Conservation (phyloP, 1,284 basidiomycete genomes). For the Melampsora larici-populina region DNA sequence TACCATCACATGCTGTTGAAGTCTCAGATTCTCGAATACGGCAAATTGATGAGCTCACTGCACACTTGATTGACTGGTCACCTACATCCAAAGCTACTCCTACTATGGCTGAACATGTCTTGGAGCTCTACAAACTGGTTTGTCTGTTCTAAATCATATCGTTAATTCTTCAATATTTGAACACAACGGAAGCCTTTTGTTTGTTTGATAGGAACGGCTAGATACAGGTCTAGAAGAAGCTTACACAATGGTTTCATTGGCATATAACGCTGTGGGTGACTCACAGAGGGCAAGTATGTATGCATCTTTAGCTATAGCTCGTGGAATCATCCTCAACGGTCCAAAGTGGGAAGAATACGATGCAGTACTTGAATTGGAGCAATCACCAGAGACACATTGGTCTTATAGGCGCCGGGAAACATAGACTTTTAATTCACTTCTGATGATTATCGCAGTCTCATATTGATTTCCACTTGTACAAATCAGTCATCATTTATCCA, state of each 20-base stretch:
- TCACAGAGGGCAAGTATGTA: neutral
- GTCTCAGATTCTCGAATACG: neutral
- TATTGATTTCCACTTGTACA: neutral
- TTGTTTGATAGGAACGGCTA: neutral
- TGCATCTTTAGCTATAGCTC: neutral
- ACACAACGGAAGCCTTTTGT: neutral
- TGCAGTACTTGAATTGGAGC: neutral
- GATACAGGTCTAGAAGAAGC: neutral
- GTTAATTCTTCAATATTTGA: neutral
- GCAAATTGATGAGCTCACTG: neutral
- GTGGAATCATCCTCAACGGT: neutral
- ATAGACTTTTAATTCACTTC: neutral
- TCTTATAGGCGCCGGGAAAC: too few relatives aligned
- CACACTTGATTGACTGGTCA: neutral
- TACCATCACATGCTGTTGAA: neutral
- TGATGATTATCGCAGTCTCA: neutral
- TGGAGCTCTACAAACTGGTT: neutral
- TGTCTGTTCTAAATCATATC: neutral
- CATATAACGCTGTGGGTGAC: neutral
- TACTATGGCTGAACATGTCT: neutral
- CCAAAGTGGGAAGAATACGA: neutral
- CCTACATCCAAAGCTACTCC: neutral
- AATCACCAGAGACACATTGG: neutral
- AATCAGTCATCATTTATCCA: too few relatives aligned
- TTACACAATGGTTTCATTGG: neutral